Base-by-base conservation (phyloP, 2,329 filamentous ascomycete species). In the Rhexocercosporidium sp. region DNA sequence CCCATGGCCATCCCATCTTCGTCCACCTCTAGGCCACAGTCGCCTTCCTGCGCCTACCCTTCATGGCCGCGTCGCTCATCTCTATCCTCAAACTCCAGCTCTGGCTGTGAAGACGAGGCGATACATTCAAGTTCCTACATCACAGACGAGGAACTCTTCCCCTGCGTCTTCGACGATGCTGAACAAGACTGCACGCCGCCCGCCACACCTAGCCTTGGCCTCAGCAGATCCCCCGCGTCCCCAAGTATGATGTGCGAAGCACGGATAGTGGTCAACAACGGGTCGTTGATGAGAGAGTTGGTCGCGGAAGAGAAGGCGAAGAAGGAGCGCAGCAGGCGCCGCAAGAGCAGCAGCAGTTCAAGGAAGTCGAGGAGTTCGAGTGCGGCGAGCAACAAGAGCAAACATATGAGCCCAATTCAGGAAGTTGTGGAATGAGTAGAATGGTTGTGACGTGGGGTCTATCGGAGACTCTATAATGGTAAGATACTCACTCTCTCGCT, bases 141-240 rank as follows among this genome's bases (percentile, higher is more conserved):
- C 67, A 76, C 86, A 49, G 88, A 90, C 80, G 88, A 90, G 37
- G 88, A 90, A 73, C 84, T 90, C 64, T 85, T 87, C 77, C 72
- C 74, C 3, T 81, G 83, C 71, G 78, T 81, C 70, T 82, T 83
- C 65, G 83, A 86, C 72, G 83, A 86, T 73, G 83, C 59, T 73
- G 76, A 78, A 3, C 83, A 81, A 75, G 79, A 82, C 54, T 81
- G 79, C 27, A 80, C 75, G 75, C 79, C 75, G 78, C 79, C 67
- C n/a, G 54, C 62, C n/a, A 81, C 78, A 16, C 72, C 72, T 27
- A 63, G 69, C 59, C 25, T 62, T 9, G 62, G 69, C 59, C 25
- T 62, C 9, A 69, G 66, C 53, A 68, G 73, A 20, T 74, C 72
- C 1, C 73, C 73, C 0, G 73, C 72, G 4, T 71, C 68, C 20